These are phyloP conservation scores for Coffea canephora DNA, from an alignment of 257 asterid species.

Conservation along the genomic window DNA sequence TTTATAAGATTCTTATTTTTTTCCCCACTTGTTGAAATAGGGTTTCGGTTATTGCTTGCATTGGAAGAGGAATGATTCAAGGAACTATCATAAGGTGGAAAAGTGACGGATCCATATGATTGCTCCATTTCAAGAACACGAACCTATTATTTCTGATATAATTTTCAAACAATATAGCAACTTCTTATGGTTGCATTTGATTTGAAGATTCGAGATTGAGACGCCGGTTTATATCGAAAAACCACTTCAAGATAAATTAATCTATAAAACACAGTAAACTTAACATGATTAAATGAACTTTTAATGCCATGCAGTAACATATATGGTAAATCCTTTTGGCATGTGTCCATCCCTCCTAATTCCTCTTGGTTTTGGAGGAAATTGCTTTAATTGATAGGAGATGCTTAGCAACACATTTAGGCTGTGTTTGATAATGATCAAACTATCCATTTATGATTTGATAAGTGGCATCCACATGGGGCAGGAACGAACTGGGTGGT, in stretches of 20 bases:
- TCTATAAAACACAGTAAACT: too few relatives aligned
- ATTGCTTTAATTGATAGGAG: too few relatives aligned
- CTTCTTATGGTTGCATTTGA: background rate
- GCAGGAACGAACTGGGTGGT: too few relatives aligned
- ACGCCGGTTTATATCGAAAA: background rate
- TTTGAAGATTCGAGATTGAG: background rate
- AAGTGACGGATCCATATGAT: constrained; percentile 33
- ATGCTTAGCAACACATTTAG: too few relatives aligned
- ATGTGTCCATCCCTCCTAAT: too few relatives aligned
- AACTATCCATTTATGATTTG: too few relatives aligned
- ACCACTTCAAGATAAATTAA: too few relatives aligned
- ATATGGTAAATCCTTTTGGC: too few relatives aligned
- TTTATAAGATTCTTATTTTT: background rate
- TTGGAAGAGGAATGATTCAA: constrained; percentile 51
- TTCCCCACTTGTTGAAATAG: constrained; percentile 27
- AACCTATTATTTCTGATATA: background rate
- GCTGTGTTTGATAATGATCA: too few relatives aligned
- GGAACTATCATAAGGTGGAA: constrained; percentile 40
- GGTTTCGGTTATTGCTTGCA: constrained; percentile 45
- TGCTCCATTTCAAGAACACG: constrained; percentile 24
- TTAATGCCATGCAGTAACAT: too few relatives aligned
- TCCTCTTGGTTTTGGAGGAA: too few relatives aligned
- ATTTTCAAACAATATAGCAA: background rate
- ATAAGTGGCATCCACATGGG: too few relatives aligned
- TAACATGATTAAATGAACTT: background rate